A percentile compares a stretch with the other conserved stretches of the same genome.
phyloP scores from a whole-genome alignment of 257 asterid genomes.

The Lycium barbarum region DNA sequence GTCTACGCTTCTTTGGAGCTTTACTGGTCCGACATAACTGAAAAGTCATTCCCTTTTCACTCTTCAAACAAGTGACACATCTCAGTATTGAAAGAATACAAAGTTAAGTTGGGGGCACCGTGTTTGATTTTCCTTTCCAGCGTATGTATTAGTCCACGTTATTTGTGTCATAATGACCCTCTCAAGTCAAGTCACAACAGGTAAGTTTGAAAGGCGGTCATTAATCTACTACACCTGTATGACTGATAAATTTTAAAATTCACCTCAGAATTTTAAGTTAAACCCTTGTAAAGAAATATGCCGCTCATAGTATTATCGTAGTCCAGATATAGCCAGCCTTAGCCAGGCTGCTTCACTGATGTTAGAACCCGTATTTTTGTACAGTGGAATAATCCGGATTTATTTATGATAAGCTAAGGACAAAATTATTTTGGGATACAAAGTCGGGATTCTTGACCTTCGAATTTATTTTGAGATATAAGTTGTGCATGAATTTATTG shows the following conservation, averaged over 20 bases:
- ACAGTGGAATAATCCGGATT: too few relatives aligned
- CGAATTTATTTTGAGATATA: too few relatives aligned
- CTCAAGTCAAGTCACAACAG: constrained; percentile 12
- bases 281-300: not conserved
- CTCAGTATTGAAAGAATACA: not conserved
- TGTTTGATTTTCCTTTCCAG: constrained; percentile 3
- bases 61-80: constrained; percentile 7
- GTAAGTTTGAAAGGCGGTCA: not conserved
- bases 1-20: not conserved
- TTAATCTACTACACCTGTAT: not conserved
- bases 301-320: not conserved
- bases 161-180: constrained; percentile 3
- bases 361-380: too few relatives aligned
- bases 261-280: not conserved
- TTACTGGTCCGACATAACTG: constrained; percentile 6
- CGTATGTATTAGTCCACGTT: not conserved
- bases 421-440: too few relatives aligned
- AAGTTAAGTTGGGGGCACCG: not conserved
- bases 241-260: not conserved
- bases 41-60: not conserved
- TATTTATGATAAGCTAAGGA: too few relatives aligned
- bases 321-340: not conserved
- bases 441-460: too few relatives aligned
- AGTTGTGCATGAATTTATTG: too few relatives aligned
- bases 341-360: not conserved